Evolutionary conservation across 2,329 filamentous ascomycete genomes (phyloP), one percentile per base, ranked within the genome.

Genomic region (Xylaria digitata): DNA sequence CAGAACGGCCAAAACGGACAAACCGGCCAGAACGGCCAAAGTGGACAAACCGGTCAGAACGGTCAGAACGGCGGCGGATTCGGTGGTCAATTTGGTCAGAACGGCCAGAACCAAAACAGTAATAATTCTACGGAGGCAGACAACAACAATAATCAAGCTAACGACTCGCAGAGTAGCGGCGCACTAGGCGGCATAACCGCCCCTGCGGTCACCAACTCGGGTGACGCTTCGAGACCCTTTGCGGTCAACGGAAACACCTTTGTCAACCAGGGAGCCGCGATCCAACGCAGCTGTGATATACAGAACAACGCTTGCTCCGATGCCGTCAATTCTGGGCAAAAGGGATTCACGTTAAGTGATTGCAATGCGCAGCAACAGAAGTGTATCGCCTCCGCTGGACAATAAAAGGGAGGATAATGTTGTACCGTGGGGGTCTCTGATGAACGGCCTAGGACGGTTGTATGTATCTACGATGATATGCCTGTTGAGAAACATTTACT

Each of bases 271-370:
- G 78, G 75, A 2, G 85, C 84, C 9, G 89, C 89, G 21, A 78
- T 85, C 46, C 84, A 89, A 77, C 82, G 89, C 53, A 84, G 87
- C 42, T 91, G 89, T 75, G 84, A 88, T 67, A 84, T 89, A 65
- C 87, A 90, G 79, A 85, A 88, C 79, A 90, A 89, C 72, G 78
- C 76, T 3, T 91, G 89, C 73, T 80, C 85, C 13, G 79, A 88
- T 69, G 83, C 83, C 32, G 85, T 85, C 63, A 90, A 90, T 76
- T 72, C 78, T 13, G 85, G 87, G 4, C 6, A 56, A 77, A 71
- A 80, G 15, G 81, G 81, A 46, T 75, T 81, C 65, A 79, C 78
- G 3, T 77, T 85, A 32, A 69, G 74, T n/a, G 83, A 89, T 63
- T 91, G 89, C 79, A 80, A 84, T 68, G 73, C 78, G 4, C 89